Base-by-base conservation (phyloP, 2,329 filamentous ascomycete species). In the Colletotrichum sp. region DNA sequence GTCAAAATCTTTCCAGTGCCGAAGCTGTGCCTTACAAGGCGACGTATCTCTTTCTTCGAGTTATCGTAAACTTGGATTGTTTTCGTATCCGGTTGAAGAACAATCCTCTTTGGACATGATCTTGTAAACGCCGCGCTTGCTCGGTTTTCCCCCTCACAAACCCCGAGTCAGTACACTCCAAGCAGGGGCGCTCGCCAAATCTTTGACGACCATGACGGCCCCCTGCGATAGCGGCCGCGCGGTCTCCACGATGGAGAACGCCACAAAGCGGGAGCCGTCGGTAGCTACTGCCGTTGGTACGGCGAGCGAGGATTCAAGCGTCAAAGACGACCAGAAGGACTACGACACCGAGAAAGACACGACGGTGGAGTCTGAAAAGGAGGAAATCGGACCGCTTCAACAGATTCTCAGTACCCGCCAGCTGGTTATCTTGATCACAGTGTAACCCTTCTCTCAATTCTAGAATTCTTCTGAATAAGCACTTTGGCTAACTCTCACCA, bases 361-460 rank as follows among this genome's bases (percentile, higher is more conserved):
- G 3, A 26, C 15, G 6, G n/a, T 21, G 16, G 26, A 55, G 18
- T 21, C 64, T 1, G 21, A 65, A 0, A 52, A 57, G 21, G 65
- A 68, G 16, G 49, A 36, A 16, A 36, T 59, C 3, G 66, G 66
- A 8, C 52, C 52, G 10, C 49, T 60, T 2, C 32, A 60, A 15
- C 52, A 60, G 30, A 59, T 69, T 13, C 66, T 69, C 24, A 39
- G n/a, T 9, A 69, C 30, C 8, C 52, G 66, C 6, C 66, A 69
- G 2, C 15, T 60, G 5, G 21, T 60, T 16, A 8, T 69, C 9
- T 28, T 69, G 52, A 18, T 49, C 2, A 21, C 28, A 16, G 16
- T 69, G 66, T 69, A 60, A 7, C 10, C 9, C 15, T 18, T 59
- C 13, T 21, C 64, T 24, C 16, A 15, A 6, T 6, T 0, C 9